Conservation (phyloP, 768 basidiomycete genomes). For the Auriscalpium orientale region DNA sequence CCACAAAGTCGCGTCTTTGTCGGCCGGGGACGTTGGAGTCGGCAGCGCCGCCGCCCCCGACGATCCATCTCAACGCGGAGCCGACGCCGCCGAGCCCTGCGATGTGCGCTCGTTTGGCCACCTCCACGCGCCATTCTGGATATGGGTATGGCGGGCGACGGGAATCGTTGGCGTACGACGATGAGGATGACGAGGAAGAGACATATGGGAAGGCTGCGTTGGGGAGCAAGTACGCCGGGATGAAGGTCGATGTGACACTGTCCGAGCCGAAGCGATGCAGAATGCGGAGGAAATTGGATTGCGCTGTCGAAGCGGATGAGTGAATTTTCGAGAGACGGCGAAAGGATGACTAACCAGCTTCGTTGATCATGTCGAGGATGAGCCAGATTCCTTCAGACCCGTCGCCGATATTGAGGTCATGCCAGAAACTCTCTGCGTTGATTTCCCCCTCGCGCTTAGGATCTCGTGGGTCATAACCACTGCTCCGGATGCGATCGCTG, state of each 20-base stretch:
- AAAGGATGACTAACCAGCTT: conserved; percentile 3
- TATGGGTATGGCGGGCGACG: conserved; percentile 9
- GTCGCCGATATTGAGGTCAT: conserved; percentile 7
- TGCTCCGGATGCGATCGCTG: neutral
- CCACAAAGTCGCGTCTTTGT: too few relatives aligned
- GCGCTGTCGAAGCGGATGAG: neutral
- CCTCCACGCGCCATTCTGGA: conserved; percentile 20
- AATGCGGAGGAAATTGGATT: conserved; percentile 12
- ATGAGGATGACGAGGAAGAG: neutral
- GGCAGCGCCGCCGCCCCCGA: conserved; percentile 3
- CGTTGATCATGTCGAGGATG: conserved; percentile 11
- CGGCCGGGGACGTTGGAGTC: neutral
- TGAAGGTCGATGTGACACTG: conserved; percentile 6
- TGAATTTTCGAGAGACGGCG: neutral
- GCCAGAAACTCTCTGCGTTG: conserved; percentile 1
- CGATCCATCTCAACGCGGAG: conserved; percentile 8
- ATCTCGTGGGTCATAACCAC: conserved; percentile 3
- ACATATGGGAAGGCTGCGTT: conserved; percentile 1
- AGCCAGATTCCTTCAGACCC: conserved; percentile 13
- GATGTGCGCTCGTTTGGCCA: conserved; percentile 13
- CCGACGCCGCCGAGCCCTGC: conserved; percentile 15
- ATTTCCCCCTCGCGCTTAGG: neutral
- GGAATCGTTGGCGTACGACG: neutral
- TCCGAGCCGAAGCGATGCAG: conserved; percentile 12
- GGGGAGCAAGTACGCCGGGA: conserved; percentile 3